Conservation (phyloP, 345 rosid genomes). For the Capsella bursapastoris region DNA sequence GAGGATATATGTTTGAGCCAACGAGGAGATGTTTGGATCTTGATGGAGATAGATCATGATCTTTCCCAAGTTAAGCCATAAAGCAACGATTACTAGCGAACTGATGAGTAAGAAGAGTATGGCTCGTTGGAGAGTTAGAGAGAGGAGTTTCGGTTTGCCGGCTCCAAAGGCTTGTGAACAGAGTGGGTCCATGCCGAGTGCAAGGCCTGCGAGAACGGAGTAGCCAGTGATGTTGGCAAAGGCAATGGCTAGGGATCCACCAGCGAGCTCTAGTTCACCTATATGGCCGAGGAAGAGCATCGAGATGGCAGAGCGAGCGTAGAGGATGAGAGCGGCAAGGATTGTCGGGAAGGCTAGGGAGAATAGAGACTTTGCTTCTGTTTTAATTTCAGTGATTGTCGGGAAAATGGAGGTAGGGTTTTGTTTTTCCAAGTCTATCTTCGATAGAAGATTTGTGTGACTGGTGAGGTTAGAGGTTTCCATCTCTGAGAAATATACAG, state of each 20-base stretch:
- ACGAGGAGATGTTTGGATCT: slow-evolving; percentile 62
- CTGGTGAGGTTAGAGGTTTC: slow-evolving; percentile 19
- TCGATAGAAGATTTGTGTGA: slow-evolving; percentile 26
- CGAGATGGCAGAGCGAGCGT: slow-evolving; percentile 81
- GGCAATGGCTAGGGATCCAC: slow-evolving; percentile 91
- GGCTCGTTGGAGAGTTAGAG: slow-evolving; percentile 80
- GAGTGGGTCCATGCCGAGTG: slow-evolving; percentile 94
- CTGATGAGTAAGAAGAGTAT: slow-evolving; percentile 70
- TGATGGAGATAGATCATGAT: slow-evolving; percentile 69
- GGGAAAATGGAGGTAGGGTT: slow-evolving; percentile 23
- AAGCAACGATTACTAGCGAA: slow-evolving; percentile 62
- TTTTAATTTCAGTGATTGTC: slow-evolving; percentile 46
- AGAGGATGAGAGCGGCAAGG: slow-evolving; percentile 82
- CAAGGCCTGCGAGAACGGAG: slow-evolving; percentile 90
- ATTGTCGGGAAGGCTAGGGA: slow-evolving; percentile 81
- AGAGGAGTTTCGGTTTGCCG: slow-evolving; percentile 75
- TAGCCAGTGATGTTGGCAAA: slow-evolving; percentile 93
- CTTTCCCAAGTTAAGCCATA: slow-evolving; percentile 75
- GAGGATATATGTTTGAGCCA: slow-evolving; percentile 71
- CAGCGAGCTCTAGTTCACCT: slow-evolving; percentile 86
- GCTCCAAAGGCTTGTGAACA: slow-evolving; percentile 97
- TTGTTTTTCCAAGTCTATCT: slow-evolving; percentile 38
- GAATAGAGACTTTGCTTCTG: slow-evolving; percentile 73
- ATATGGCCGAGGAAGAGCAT: slow-evolving; percentile 94
- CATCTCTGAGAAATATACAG: slow-evolving; percentile 26